These are phyloP conservation scores for Ophiostoma australiae DNA, from an alignment of 2,329 filamentous ascomycete genomes.

Conservation along the genomic window DNA sequence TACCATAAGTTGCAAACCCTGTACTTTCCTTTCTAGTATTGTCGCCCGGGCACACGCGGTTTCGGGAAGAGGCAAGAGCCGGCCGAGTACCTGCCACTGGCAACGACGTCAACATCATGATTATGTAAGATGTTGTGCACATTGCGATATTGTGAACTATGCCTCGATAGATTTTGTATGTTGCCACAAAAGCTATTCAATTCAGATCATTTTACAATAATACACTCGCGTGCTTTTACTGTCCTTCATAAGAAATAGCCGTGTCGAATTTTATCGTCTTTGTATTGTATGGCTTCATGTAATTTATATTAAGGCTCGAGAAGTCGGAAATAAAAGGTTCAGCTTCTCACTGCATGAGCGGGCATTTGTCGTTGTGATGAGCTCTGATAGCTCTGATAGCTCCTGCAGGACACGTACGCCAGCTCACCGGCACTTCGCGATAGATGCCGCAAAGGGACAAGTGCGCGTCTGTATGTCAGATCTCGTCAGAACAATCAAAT, in stretches of 20 bases:
- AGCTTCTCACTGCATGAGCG: neutral
- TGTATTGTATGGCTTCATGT: no score
- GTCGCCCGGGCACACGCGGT: neutral
- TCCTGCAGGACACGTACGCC: neutral
- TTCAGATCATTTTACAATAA: neutral
- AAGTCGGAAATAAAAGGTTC: neutral
- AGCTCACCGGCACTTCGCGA: constrained; percentile 3
- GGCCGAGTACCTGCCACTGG: neutral
- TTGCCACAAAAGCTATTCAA: neutral
- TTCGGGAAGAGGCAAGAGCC: neutral
- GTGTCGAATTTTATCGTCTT: no score
- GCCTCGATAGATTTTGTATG: neutral
- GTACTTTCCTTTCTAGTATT: neutral
- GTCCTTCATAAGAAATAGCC: no score
- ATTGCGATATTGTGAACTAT: neutral
- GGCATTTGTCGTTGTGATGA: neutral
- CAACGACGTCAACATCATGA: neutral
- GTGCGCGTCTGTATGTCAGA: neutral
- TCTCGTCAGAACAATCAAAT: neutral
- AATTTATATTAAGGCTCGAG: neutral
- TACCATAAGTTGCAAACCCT: neutral
- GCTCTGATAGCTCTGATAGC: neutral
- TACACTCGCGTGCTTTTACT: no score
- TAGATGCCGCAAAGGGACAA: constrained; percentile 5
- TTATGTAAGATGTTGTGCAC: neutral